Base-by-base conservation (phyloP, 176 grass and related monocot species). In the Triticum timopheevii region DNA sequence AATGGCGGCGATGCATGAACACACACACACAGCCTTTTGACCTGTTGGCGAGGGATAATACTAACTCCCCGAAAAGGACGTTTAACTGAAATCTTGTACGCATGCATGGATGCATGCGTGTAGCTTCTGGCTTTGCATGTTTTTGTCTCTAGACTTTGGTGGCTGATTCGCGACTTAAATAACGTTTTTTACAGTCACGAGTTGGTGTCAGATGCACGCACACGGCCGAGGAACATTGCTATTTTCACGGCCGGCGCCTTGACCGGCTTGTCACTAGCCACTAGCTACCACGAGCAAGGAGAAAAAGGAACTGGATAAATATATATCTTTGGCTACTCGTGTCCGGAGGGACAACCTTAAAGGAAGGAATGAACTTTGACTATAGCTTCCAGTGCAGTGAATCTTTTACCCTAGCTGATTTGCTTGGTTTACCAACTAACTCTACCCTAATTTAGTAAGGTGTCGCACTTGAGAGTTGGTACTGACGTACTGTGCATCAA, bases 21-120 rank as follows among this genome's bases (percentile, higher is more conserved):
- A 13, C 9, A 38, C 8, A 40, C 38, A 11, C 3, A 13, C 0
- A 2, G 8, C 30, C 16, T 78, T 85, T 85, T 78, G 75, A 86
- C 73, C 19, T 39, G 42, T 78, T 58, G 31, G 42, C 72, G 2
- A 78, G n/a, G 9, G 45, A 56, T 54, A 68, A 58, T 58, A 77
- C 65, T 56, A 68, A 58, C 12, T 10, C 11, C 2, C 0, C 5
- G 88, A 88, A 34, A 81, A 54, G 0, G 86, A 88, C 70, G 38
- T 76, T 91, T 91, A 91, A 85, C 86, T 77, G 89, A 88, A 75
- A 65, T 0, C 75, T 90, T 87, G 85, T 75, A 49, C 17, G 15
- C 85, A 78, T 67, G 76, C 38, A 44, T 84, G 7, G 7, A 70
- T 33, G 49, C 81, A 74, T 84, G 69, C 79, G 50, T 78, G 54